A percentile compares a stretch with the other conserved stretches of the same genome.
These are phyloP conservation scores for Tardiomyces digboiensis DNA, from an alignment of 1,139 yeast genomes.

Conservation along the genomic window DNA sequence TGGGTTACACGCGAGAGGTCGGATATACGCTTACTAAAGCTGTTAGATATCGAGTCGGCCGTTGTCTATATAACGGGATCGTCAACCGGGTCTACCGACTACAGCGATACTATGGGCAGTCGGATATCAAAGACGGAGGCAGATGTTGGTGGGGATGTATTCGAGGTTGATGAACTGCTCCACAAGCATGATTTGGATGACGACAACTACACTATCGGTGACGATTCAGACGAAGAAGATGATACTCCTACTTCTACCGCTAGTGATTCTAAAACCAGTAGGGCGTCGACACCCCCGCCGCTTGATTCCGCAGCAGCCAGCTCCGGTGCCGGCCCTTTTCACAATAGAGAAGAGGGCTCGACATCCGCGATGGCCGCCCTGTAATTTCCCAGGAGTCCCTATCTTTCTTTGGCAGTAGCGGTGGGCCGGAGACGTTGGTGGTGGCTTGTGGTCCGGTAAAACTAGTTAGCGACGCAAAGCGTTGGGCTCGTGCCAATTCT, in stretches of 20 bases:
- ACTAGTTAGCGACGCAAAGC: background rate
- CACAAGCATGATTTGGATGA: background rate
- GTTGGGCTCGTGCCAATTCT: background rate
- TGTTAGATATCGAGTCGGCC: background rate
- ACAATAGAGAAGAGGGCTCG: too few relatives aligned
- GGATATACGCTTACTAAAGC: background rate
- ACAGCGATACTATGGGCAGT: background rate
- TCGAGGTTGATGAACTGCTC: background rate
- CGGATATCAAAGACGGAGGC: background rate
- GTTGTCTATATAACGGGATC: background rate
- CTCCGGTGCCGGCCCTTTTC: too few relatives aligned
- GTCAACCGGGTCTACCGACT: background rate
- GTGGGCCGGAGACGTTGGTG: background rate
- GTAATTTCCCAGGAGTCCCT: background rate
- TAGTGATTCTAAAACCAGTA: too few relatives aligned
- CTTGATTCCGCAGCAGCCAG: too few relatives aligned
- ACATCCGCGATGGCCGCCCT: background rate
- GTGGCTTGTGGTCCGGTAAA: background rate
- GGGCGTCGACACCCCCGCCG: too few relatives aligned
- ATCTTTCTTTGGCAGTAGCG: background rate
- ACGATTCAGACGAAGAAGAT: background rate
- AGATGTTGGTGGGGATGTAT: background rate
- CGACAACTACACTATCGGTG: background rate
- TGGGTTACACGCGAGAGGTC: background rate
- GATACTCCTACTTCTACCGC: too few relatives aligned